These are phyloP conservation scores for Clathrospora elynae DNA, from an alignment of 2,329 filamentous ascomycete species.

Conservation along the genomic window DNA sequence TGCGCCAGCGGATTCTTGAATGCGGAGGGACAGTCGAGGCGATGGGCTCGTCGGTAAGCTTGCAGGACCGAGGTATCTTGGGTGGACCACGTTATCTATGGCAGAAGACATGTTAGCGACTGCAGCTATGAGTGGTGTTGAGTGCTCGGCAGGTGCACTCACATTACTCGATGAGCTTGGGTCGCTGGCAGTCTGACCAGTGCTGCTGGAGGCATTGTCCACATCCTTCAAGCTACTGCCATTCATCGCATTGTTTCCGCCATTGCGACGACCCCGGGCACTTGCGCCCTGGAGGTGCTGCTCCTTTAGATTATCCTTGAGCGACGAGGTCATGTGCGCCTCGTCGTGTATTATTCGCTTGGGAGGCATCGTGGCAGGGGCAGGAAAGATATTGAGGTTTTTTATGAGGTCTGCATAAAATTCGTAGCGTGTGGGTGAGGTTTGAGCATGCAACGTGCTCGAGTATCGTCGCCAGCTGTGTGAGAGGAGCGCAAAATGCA, in stretches of 20 bases:
- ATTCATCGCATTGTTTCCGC: constrained; percentile 30
- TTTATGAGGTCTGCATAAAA: constrained; percentile 1
- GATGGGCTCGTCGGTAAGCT: constrained; percentile 75
- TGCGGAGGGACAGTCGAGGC: constrained; percentile 70
- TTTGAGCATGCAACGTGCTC: constrained; percentile 10
- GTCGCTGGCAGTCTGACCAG: constrained; percentile 40
- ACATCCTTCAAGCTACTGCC: constrained; percentile 48
- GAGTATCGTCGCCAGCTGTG: constrained; percentile 10
- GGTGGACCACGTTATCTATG: constrained; percentile 66
- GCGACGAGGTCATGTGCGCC: constrained; percentile 33
- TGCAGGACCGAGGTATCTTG: constrained; percentile 73
- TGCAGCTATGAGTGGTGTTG: too few species aligned
- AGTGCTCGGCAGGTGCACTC: constrained; percentile 29
- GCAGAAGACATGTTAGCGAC: constrained; percentile 18
- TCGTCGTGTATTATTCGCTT: constrained; percentile 49
- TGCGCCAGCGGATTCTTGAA: constrained; percentile 62
- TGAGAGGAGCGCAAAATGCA: constrained; percentile 20
- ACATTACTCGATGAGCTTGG: constrained; percentile 40
- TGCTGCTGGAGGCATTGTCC: constrained; percentile 46
- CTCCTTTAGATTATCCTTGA: constrained; percentile 54
- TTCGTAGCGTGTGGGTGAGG: constrained; percentile 4
- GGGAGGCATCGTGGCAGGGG: constrained; percentile 43
- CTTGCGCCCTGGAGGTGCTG: constrained; percentile 47
- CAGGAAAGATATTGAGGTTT: constrained; percentile 3
- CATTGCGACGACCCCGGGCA: constrained; percentile 48